A percentile compares a stretch with the other conserved stretches of the same genome.
These are phyloP conservation scores for Xerocomus nothofagi DNA, from an alignment of 1,284 basidiomycete species.

Conservation along the genomic window DNA sequence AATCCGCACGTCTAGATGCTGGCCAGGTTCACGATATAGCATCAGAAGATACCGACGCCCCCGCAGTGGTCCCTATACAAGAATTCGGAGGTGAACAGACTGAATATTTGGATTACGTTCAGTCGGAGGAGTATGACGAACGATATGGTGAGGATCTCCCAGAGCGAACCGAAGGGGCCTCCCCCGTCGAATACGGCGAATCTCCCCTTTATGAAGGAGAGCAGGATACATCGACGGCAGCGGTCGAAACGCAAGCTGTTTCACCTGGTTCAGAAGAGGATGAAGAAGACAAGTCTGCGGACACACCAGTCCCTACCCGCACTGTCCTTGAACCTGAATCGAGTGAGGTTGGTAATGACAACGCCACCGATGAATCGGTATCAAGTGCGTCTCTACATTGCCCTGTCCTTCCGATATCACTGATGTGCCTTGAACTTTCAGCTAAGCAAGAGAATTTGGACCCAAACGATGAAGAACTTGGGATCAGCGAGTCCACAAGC, in stretches of 20 bases:
- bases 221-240: constrained; percentile 14
- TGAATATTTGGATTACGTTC: constrained; percentile 31
- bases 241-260: constrained; percentile 19
- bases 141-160: constrained; percentile 33
- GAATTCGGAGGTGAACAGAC: constrained; percentile 31
- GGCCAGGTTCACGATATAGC: constrained; percentile 31
- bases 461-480: not conserved
- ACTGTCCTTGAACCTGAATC: constrained; percentile 9
- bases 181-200: constrained; percentile 20
- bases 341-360: not conserved
- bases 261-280: constrained; percentile 15
- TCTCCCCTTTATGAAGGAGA: constrained; percentile 22
- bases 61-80: constrained; percentile 8
- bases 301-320: constrained; percentile 15
- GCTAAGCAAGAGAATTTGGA: constrained; percentile 6
- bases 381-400: constrained; percentile 11
- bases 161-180: constrained; percentile 18
- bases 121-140: constrained; percentile 34
- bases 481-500: constrained; percentile 1
- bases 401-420: not conserved
- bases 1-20: constrained; percentile 32
- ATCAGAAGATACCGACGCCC: constrained; percentile 19
- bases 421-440: constrained; percentile 12
- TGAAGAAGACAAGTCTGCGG: constrained; percentile 12
- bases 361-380: not conserved